Evolutionary conservation across 108 stramenopile genomes (phyloP).

Genomic region (Nitzschia palea): DNA sequence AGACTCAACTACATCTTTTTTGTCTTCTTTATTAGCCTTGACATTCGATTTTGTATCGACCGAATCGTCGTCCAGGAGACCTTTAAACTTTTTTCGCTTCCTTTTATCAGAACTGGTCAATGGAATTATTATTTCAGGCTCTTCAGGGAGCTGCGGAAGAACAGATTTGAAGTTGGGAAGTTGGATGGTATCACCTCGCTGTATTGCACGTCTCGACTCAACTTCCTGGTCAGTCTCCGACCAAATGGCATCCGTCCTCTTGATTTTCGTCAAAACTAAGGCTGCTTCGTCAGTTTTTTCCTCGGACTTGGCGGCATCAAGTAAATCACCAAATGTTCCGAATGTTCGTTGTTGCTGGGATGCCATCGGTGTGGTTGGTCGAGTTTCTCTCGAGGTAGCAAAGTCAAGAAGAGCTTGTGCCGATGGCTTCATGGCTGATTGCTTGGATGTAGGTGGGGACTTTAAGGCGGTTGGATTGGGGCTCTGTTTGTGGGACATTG

Average conservation of each 20-base stretch:
- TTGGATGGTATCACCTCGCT: slow-evolving; percentile 25
- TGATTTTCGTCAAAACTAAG: slow-evolving; percentile 24
- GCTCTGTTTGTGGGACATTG: too few relatives aligned
- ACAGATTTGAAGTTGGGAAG: slow-evolving; percentile 35
- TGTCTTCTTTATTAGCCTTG: slow-evolving; percentile 17
- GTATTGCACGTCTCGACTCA: slow-evolving; percentile 6
- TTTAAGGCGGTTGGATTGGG: too few relatives aligned
- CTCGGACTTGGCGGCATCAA: slow-evolving; percentile 31
- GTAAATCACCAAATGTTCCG: slow-evolving; percentile 30
- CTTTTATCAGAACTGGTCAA: not conserved
- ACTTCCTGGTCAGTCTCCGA: slow-evolving; percentile 24
- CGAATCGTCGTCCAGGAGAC: slow-evolving; percentile 24
- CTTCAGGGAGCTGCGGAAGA: slow-evolving; percentile 42
- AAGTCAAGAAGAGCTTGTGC: slow-evolving; percentile 26
- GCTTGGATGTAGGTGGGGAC: too few relatives aligned
- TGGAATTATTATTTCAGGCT: slow-evolving; percentile 18
- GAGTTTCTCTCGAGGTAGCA: not conserved
- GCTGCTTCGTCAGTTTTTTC: slow-evolving; percentile 33
- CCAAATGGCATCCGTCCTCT: slow-evolving; percentile 18
- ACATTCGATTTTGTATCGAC: slow-evolving; percentile 8
- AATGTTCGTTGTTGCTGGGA: not conserved
- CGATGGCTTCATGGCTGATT: slow-evolving; percentile 12
- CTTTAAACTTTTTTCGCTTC: slow-evolving; percentile 20
- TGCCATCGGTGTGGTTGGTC: not conserved
- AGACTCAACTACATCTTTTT: slow-evolving; percentile 3